Base-by-base conservation (phyloP, 2,329 filamentous ascomycete species). In the Xylariaceae sp. region DNA sequence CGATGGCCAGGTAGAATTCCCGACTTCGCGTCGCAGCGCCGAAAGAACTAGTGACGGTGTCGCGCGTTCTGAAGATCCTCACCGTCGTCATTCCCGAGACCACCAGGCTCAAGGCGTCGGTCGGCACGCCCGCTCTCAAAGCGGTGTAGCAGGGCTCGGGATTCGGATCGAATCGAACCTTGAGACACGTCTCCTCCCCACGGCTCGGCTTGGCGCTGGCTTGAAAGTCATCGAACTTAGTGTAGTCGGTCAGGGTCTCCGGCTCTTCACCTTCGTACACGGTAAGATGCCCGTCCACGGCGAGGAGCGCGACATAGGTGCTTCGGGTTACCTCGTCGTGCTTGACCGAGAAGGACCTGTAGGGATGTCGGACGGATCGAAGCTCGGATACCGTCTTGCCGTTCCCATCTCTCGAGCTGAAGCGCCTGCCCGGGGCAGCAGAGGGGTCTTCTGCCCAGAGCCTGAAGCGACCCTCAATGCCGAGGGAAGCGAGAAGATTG, bases 391-490 rank as follows among this genome's bases (percentile, higher is more conserved):
- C 80, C 2, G 81, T 78, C 43, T 78, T 81, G 44, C 79, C 66
- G 44, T 61, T 66, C 19, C 64, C 66, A n/a, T 64, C 58, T 19
- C 79, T 90, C 77, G 75, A 81, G 70, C 88, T 90, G 79, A 97
- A 98, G 49, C 93, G 88, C 29, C 89, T 86, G 29, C 92, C 91
- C 0, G 88, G 87, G 1, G 89, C 82, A 47, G 95, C 89, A 1
- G 88, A 89, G 16, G 89, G 87, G 74, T 97, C 91, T 76, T 97
- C 93, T 58, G 90, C 88, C 93, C 93, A 98, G 62, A 98, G 81
- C 71, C 92, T 91, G 78, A 96, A 91, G 72, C 88, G 88, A 68
- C 93, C 91, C 67, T 97, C 93, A 68, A 93, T 89, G 60, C 90
- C 91, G 57, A 97, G 89, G 51, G 90, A 96, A 54, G 89, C 93